These are phyloP conservation scores for Aspergillus clavatus DNA, from an alignment of 2,329 filamentous ascomycete genomes.

Conservation along the genomic window DNA sequence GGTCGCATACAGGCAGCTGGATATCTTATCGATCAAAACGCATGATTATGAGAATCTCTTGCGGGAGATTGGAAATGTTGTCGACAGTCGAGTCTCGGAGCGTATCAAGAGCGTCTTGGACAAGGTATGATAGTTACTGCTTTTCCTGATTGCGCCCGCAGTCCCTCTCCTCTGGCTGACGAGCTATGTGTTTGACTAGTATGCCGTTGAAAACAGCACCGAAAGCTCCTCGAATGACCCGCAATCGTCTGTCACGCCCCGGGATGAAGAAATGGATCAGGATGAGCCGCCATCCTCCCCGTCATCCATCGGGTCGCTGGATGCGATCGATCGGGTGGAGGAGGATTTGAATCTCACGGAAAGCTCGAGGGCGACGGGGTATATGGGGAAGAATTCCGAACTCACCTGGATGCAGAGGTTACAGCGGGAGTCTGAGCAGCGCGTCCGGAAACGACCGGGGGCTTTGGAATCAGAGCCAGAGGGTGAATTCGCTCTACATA, in stretches of 20 bases:
- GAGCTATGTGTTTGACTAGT: no score
- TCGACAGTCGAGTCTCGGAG: conserved; percentile 30
- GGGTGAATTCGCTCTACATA: conserved; percentile 29
- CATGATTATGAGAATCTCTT: conserved; percentile 38
- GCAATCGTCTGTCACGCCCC: conserved; percentile 27
- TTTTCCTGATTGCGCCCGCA: no score
- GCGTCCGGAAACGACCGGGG: conserved; percentile 25
- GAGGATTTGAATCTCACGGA: conserved; percentile 41
- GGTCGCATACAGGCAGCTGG: conserved; percentile 27
- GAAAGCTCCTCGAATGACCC: conserved; percentile 20
- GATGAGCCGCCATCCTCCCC: conserved; percentile 24
- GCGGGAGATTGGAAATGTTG: conserved; percentile 32
- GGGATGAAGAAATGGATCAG: conserved; percentile 23
- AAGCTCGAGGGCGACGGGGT: conserved; percentile 36
- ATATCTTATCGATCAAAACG: conserved; percentile 29
- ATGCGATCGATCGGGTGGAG: conserved; percentile 43
- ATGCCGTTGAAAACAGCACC: conserved; percentile 15
- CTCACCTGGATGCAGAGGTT: conserved; percentile 44
- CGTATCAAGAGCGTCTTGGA: conserved; percentile 35
- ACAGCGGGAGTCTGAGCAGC: conserved; percentile 35
- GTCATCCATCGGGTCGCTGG: conserved; percentile 40
- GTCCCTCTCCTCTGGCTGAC: no score
- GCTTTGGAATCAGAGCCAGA: conserved; percentile 28
- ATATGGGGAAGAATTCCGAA: conserved; percentile 45
- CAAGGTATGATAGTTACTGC: conserved; percentile 36